Base-by-base conservation (phyloP, 179 eudicot species). In the Silene noctiflora region DNA sequence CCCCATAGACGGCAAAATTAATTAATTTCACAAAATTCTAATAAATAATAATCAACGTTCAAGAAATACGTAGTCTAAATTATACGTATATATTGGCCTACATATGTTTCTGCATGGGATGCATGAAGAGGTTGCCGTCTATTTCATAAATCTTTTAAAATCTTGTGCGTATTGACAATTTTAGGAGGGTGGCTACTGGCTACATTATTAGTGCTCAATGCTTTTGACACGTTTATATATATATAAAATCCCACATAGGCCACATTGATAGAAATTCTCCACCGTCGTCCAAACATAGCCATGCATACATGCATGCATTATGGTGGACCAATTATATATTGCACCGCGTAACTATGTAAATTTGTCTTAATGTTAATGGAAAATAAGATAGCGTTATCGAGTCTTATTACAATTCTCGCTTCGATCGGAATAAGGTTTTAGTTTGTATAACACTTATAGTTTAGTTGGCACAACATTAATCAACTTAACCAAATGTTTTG, bases 101-200 rank as follows among this genome's bases (percentile, higher is more conserved):
- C 58, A 39, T 39, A 62, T 64, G 60, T 12, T 48, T 61, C 27
- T 33, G 56, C 67, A 73, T 60, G 76, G 76, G 65, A 55, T 65
- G 44, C 69, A 65, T 27, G 69, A 65, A 65, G 58, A 60, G 20
- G 76, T 55, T 20, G 68, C 11, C 27, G 56, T 60, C 76, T 33
- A 33, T 4, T 35, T 73, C 76, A 31, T 56, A n/a, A n/a, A 35
- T 73, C 55, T 59, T 46, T 35, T 13, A 44, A 73, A 73, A 73
- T 72, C 75, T 72, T 72, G 3, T 19, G 27, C 3, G 21, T 24
- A 71, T 71, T 71, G 9, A 25, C 21, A 17, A 25, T 53, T 72
- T 31, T 27, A 72, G 29, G 27, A 72, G 4, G 39, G 39, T 27
- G 24, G 6, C 59, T 27, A 14, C 16, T 27, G 24, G 6, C 59